Evolutionary conservation across 2,329 filamentous ascomycete species (phyloP).

Genomic region (Diaporthe sp.): DNA sequence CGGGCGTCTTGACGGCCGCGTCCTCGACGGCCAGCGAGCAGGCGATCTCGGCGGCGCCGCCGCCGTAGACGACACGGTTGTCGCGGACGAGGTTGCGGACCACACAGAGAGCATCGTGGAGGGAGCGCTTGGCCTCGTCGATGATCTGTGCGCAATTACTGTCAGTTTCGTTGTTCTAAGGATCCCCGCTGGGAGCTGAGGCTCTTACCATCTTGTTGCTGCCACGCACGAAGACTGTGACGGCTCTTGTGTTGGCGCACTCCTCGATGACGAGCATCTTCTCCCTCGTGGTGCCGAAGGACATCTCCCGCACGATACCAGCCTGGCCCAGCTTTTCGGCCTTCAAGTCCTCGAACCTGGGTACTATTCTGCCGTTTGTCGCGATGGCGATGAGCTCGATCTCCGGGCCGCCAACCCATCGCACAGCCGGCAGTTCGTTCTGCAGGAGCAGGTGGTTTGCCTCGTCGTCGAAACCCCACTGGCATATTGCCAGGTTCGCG

Average conservation of each 20-base stretch:
- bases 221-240: conserved; percentile 95
- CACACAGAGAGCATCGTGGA: conserved; percentile 97
- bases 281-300: conserved; percentile 95
- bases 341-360: conserved; percentile 94
- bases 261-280: conserved; percentile 99
- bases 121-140: conserved; percentile 96
- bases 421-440: conserved; percentile 93
- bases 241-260: conserved; percentile 96
- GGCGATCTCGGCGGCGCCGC: conserved; percentile 95
- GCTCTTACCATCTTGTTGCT: conserved; percentile 96
- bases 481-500: conserved; percentile 97
- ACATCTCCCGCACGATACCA: conserved; percentile 93
- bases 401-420: conserved; percentile 98
- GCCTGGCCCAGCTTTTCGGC: conserved; percentile 91
- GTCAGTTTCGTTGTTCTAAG: neutral
- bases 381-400: conserved; percentile 99
- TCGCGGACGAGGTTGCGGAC: conserved; percentile 96
- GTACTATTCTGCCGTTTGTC: conserved; percentile 97
- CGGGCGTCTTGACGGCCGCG: conserved; percentile 92
- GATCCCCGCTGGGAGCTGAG: conserved; percentile 30
- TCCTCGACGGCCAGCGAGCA: conserved; percentile 97
- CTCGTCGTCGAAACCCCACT: conserved; percentile 99
- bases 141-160: conserved; percentile 78
- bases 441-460: conserved; percentile 97
- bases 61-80: conserved; percentile 97